These are phyloP conservation scores for Alternaria novae-zelandiae DNA, from an alignment of 2,329 filamentous ascomycete species.

Conservation along the genomic window DNA sequence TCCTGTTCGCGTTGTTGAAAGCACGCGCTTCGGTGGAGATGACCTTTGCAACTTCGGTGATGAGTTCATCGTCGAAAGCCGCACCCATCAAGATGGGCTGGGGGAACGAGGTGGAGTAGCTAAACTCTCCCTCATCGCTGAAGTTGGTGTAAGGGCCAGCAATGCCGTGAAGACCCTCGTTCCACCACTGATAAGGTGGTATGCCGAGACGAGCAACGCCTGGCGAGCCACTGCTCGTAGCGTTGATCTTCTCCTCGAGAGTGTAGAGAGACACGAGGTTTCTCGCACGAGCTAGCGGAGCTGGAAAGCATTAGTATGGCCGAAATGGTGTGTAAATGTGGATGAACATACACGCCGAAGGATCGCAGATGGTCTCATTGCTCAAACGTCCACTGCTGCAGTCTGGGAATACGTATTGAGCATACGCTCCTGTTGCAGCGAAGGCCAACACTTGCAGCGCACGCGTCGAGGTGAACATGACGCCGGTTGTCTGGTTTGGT, in stretches of 20 bases:
- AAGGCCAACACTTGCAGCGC: conserved; percentile 14
- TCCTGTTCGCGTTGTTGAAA: conserved; percentile 66
- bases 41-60: conserved; percentile 63
- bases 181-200: conserved; percentile 61
- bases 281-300: conserved; percentile 32
- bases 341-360: conserved; percentile 41
- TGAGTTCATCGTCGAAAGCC: conserved; percentile 68
- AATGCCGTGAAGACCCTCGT: conserved; percentile 42
- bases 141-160: conserved; percentile 65
- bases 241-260: conserved; percentile 57
- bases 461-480: conserved; percentile 17
- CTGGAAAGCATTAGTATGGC: conserved; percentile 8
- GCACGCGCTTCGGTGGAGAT: conserved; percentile 68
- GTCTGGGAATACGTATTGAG: conserved; percentile 54
- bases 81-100: conserved; percentile 68
- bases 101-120: conserved; percentile 69
- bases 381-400: conserved; percentile 59
- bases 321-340: not conserved
- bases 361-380: conserved; percentile 60
- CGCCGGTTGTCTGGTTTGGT: not conserved
- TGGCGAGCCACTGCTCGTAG: conserved; percentile 55
- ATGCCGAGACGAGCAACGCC: conserved; percentile 61
- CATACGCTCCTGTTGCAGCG: conserved; percentile 22
- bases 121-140: conserved; percentile 61
- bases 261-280: conserved; percentile 35